Conservation (phyloP, 495 filamentous ascomycete species). For the Chaetomium fimeti region DNA sequence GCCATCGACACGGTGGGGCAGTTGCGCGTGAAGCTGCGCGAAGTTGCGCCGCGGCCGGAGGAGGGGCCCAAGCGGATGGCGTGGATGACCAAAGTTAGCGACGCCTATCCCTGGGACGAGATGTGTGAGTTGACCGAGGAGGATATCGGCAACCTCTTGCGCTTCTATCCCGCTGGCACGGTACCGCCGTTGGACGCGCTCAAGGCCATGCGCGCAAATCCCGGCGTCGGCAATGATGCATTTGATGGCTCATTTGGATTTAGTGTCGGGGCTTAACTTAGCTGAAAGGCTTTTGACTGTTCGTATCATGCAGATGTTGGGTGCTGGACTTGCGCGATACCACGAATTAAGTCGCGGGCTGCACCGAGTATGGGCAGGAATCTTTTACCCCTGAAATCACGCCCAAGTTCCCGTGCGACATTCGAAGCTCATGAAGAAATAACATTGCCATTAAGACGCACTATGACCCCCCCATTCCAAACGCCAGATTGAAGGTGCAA, state of each 20-base stretch:
- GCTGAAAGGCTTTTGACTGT: not conserved
- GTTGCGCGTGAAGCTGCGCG: slow-evolving; percentile 74
- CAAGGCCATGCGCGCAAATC: slow-evolving; percentile 49
- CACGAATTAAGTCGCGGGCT: too few relatives aligned
- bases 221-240: slow-evolving; percentile 46
- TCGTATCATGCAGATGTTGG: too few relatives aligned
- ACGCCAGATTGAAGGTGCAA: not conserved
- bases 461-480: not conserved
- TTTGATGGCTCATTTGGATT: slow-evolving; percentile 62
- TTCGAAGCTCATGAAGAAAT: not conserved
- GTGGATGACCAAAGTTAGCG: slow-evolving; percentile 93
- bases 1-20: slow-evolving; percentile 81
- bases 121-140: slow-evolving; percentile 78
- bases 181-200: slow-evolving; percentile 51
- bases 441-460: not conserved
- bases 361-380: too few relatives aligned
- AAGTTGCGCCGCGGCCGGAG: slow-evolving; percentile 65
- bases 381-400: too few relatives aligned
- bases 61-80: slow-evolving; percentile 89
- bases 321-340: too few relatives aligned
- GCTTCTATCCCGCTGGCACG: slow-evolving; percentile 59
- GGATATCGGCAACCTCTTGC: slow-evolving; percentile 77
- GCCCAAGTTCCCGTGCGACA: too few relatives aligned
- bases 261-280: slow-evolving; percentile 49
- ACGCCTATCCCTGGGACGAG: slow-evolving; percentile 80